A percentile compares a stretch with the other conserved stretches of the same genome.
Evolutionary conservation across 2,329 filamentous ascomycete genomes (phyloP).

Genomic region (Aspergillus bombycis): DNA sequence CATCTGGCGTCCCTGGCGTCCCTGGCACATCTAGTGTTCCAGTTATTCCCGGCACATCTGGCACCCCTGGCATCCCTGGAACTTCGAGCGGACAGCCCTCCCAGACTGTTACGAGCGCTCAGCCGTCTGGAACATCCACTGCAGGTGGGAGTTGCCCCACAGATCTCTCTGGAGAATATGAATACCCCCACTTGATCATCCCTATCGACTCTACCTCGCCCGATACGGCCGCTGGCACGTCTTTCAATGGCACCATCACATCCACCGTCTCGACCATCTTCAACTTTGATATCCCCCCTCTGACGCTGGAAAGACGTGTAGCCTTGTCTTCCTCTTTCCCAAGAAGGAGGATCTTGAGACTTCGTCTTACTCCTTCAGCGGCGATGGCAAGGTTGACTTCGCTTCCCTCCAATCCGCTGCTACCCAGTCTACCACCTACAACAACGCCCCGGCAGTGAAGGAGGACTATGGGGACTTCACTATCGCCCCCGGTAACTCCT

Average conservation of each 20-base stretch:
- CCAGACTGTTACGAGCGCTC: conserved; percentile 12
- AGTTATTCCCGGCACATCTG: not conserved
- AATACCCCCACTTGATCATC: conserved; percentile 66
- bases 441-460: conserved; percentile 53
- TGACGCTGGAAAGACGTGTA: conserved; percentile 63
- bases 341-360: conserved; percentile 60
- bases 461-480: conserved; percentile 49
- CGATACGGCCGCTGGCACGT: conserved; percentile 55
- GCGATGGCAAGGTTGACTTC: conserved; percentile 59
- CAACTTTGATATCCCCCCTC: conserved; percentile 68
- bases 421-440: conserved; percentile 55
- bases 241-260: conserved; percentile 60
- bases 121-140: conserved; percentile 18
- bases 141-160: conserved; percentile 46
- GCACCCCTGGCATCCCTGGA: conserved; percentile 8
- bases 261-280: conserved; percentile 61
- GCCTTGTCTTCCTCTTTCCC: conserved; percentile 68
- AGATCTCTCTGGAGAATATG: conserved; percentile 51
- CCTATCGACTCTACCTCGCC: conserved; percentile 60
- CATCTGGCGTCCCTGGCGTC: no score
- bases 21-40: conserved; percentile 7
- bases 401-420: conserved; percentile 53
- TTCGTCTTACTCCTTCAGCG: conserved; percentile 59
- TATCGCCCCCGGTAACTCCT: conserved; percentile 58
- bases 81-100: conserved; percentile 12